These are phyloP conservation scores for Didymella exigua DNA, from an alignment of 2,329 filamentous ascomycete genomes.

Conservation along the genomic window DNA sequence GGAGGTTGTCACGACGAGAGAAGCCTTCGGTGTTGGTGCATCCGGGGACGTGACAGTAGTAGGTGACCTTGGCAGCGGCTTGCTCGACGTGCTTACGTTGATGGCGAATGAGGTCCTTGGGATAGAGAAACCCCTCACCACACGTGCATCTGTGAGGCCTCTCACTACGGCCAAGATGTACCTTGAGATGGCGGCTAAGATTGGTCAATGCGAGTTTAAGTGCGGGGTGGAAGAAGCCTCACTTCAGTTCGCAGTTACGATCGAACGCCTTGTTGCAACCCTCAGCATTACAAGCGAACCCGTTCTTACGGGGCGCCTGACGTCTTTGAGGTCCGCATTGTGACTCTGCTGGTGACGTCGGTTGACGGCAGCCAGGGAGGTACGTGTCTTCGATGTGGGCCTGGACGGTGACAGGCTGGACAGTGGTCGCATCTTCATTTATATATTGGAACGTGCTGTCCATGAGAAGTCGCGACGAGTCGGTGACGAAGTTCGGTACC, in stretches of 20 bases:
- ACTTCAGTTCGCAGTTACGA: constrained; percentile 45
- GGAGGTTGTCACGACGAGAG: constrained; percentile 44
- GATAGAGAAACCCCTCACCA: constrained; percentile 42
- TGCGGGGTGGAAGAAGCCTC: constrained; percentile 21
- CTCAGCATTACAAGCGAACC: constrained; percentile 31
- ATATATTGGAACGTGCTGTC: constrained; percentile 22
- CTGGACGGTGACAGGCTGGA: constrained; percentile 35
- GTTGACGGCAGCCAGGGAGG: constrained; percentile 34
- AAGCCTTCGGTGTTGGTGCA: constrained; percentile 40
- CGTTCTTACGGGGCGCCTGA: constrained; percentile 33
- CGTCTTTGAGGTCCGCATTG: constrained; percentile 24
- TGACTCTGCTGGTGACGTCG: constrained; percentile 6
- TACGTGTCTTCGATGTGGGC: constrained; percentile 38
- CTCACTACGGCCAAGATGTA: constrained; percentile 32
- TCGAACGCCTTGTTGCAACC: constrained; percentile 37
- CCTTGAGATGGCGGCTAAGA: constrained; percentile 42
- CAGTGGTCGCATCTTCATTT: constrained; percentile 35
- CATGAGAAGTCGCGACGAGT: constrained; percentile 6
- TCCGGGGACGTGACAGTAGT: constrained; percentile 32
- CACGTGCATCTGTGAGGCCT: constrained; percentile 44
- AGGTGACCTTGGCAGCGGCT: constrained; percentile 11
- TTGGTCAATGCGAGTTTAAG: constrained; percentile 15
- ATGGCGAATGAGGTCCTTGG: constrained; percentile 44
- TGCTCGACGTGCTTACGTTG: constrained; percentile 33
- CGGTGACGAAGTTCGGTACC: constrained; percentile 3